A percentile compares a stretch with the other conserved stretches of the same genome.
Evolutionary conservation across 306 rosid genomes (phyloP).

Genomic region (Arachis stenosperma): DNA sequence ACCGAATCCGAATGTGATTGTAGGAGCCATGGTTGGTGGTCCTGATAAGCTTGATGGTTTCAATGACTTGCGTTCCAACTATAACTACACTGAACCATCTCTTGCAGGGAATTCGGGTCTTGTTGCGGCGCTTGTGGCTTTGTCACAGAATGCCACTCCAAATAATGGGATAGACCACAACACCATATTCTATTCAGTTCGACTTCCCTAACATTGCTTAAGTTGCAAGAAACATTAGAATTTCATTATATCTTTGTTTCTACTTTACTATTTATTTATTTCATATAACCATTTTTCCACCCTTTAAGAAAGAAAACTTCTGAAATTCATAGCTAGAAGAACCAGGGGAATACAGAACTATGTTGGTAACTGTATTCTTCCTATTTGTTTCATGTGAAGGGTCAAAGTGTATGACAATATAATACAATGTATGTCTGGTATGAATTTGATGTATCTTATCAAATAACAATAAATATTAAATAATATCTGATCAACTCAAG

Average conservation of each 20-base stretch:
- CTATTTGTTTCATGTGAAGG: neutral
- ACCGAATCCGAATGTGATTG: constrained; percentile 69
- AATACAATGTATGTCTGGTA: too few species aligned
- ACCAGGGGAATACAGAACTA: neutral
- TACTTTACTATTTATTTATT: neutral
- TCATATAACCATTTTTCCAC: neutral
- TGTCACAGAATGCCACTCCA: constrained; percentile 61
- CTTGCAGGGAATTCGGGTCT: constrained; percentile 86
- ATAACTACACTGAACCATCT: constrained; percentile 85
- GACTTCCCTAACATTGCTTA: constrained; percentile 41
- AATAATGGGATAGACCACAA: constrained; percentile 65
- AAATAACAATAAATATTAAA: too few species aligned
- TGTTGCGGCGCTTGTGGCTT: constrained; percentile 75
- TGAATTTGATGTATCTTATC: too few species aligned
- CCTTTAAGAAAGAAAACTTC: neutral
- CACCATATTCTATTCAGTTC: constrained; percentile 75
- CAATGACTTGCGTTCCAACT: constrained; percentile 81
- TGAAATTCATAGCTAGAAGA: neutral
- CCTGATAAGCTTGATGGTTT: constrained; percentile 80
- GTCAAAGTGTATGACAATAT: neutral
- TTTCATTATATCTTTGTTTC: neutral
- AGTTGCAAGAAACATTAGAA: too few species aligned
- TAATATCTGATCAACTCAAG: too few species aligned
- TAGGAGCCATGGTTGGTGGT: constrained; percentile 91
- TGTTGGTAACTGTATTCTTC: neutral